Evolutionary conservation across 2,329 filamentous ascomycete genomes (phyloP), one percentile per base, ranked within the genome.

Genomic region (Scopulariopsis brevicaulis): DNA sequence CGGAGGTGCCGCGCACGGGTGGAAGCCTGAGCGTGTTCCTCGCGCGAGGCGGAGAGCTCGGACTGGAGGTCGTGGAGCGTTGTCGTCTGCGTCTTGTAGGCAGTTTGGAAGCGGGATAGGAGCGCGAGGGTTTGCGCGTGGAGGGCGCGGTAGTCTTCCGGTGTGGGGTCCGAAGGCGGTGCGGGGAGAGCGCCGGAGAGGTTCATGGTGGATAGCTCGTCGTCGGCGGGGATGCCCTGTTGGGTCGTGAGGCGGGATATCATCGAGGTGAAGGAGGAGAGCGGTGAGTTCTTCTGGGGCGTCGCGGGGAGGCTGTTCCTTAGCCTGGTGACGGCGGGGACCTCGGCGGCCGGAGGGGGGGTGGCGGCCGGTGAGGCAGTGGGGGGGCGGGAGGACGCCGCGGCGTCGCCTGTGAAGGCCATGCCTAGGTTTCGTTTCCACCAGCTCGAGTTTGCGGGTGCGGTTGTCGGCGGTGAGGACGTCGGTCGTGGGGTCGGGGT

Each of bases 1-100:
- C 80, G 82, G 48, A 86, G 73, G 63, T 81, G 76, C 22, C 73
- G 69, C 7, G 77, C 73, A 3, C 80, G 74, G 5, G 75, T 77
- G 57, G 79, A 74, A 20, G 77, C 73, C 64, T 85, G 82, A 54
- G 80, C 80, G 18, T 77, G 68, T 66, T 84, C 81, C 32, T 85
- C 83, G 15, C 64, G 64, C 62, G 79, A 72, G 0, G 75, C 78
- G 52, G 78, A 76, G n/a, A 74, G 74, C 65, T 85, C 82, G 10
- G 75, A 74, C 34, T 73, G 72, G 11, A 82, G 62, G 50, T 84
- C 81, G 12, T 71, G 71, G 1, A 82, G 67, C n/a, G 76, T 72
- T 0, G 72, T 61, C 5, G 78, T 77, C 25, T 78, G 79, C 57
- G 76, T 69, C 54, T 79, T 78, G 66, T 85, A 86, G 34, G 82